Conservation (phyloP, 768 basidiomycete species). For the Auriscalpium microsporum region DNA sequence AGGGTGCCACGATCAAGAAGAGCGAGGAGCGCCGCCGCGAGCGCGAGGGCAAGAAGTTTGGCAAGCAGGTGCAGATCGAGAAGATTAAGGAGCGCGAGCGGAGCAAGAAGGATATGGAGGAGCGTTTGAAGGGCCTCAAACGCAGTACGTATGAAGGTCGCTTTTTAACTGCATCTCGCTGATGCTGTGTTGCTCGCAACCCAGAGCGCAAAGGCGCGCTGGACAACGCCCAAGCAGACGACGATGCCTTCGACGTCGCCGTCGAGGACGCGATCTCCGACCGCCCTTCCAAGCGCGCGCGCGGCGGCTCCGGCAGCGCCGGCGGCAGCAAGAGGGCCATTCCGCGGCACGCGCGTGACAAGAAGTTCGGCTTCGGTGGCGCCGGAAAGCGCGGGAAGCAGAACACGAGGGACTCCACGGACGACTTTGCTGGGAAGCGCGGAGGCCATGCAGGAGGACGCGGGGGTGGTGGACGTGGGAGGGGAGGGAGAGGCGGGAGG, state of each 20-base stretch:
- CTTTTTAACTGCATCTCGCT: not conserved
- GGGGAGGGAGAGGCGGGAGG: constrained; percentile 23
- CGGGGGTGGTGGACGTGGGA: constrained; percentile 24
- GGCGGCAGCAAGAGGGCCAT: constrained; percentile 26
- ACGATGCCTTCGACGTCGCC: constrained; percentile 76
- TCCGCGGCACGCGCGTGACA: constrained; percentile 55
- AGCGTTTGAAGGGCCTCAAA: constrained; percentile 79
- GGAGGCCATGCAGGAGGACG: constrained; percentile 21
- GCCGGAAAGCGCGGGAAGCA: constrained; percentile 63
- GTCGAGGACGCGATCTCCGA: constrained; percentile 85
- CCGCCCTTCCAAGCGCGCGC: constrained; percentile 51
- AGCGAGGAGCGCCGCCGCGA: constrained; percentile 87
- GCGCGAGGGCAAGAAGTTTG: constrained; percentile 94
- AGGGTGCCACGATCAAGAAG: constrained; percentile 80
- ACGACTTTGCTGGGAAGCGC: constrained; percentile 48
- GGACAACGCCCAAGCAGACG: constrained; percentile 51
- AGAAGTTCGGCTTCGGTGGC: constrained; percentile 79
- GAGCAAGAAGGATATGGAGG: constrained; percentile 88
- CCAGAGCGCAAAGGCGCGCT: constrained; percentile 80
- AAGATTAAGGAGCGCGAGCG: constrained; percentile 85
- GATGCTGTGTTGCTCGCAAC: not conserved
- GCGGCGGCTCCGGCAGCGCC: constrained; percentile 16
- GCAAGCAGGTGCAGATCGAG: constrained; percentile 95
- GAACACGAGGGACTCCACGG: constrained; percentile 76
- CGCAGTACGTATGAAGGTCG: constrained; percentile 52